Percentiles rank a stretch among this genome's conserved stretches.
Evolutionary conservation across 2,329 filamentous ascomycete genomes (phyloP).

Genomic region (Aspergillus intermedius): DNA sequence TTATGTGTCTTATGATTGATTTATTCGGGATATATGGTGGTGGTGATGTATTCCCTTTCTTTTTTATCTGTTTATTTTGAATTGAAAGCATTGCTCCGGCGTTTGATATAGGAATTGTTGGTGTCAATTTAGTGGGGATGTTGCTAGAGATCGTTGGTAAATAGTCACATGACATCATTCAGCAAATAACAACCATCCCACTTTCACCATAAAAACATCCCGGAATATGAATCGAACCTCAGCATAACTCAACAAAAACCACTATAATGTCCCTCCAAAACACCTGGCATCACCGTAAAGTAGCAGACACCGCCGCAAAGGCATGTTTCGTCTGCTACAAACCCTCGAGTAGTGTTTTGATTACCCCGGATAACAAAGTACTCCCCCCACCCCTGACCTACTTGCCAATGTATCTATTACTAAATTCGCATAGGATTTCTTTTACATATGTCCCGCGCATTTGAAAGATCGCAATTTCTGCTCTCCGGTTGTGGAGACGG

Average conservation of each 20-base stretch:
- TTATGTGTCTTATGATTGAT: constrained; percentile 2
- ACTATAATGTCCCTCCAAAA: constrained; percentile 53
- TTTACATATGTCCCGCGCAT: constrained; percentile 81
- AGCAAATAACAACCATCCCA: constrained; percentile 5
- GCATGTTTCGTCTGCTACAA: constrained; percentile 90
- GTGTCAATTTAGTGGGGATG: neutral
- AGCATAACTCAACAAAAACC: neutral
- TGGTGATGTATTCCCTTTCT: neutral
- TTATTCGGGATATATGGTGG: neutral
- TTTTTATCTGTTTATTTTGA: neutral
- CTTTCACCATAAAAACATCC: neutral
- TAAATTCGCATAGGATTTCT: constrained; percentile 60
- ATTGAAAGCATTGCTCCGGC: constrained; percentile 1
- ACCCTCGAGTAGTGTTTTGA: constrained; percentile 75
- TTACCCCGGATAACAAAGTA: constrained; percentile 85
- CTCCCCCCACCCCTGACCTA: neutral
- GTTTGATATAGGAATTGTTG: neutral
- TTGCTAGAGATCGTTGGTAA: neutral
- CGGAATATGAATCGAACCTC: neutral
- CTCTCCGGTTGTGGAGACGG: constrained; percentile 45
- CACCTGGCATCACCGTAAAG: constrained; percentile 75
- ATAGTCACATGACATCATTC: constrained; percentile 8
- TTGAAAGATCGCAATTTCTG: constrained; percentile 79
- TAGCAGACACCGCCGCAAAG: constrained; percentile 76
- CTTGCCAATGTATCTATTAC: constrained; percentile 2